phyloP scores from a whole-genome alignment of 139 green algal species.

The Raphidocelis subcapitata region DNA sequence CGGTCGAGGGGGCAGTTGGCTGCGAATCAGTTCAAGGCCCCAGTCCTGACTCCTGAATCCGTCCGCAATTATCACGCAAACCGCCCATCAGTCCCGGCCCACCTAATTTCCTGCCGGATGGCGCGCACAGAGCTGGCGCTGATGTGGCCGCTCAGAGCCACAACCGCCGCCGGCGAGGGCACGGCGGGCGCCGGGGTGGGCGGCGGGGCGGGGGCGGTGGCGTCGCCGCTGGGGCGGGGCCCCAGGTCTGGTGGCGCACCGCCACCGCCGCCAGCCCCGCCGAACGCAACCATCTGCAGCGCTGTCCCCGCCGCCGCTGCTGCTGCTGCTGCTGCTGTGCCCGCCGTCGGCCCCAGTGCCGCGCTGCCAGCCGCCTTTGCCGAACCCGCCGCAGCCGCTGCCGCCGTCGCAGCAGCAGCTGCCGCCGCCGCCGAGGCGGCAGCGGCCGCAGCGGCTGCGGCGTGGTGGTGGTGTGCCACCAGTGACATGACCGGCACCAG shows the following conservation, averaged over 20 bases:
- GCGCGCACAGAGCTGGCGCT: constrained; percentile 7
- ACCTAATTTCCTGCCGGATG: constrained; percentile 35
- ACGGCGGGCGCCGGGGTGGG: too few species aligned
- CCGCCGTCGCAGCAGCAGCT: not conserved
- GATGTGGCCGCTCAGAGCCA: constrained; percentile 26
- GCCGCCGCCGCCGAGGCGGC: not conserved
- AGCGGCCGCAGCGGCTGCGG: not conserved
- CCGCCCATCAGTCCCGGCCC: too few species aligned
- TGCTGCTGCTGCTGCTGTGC: constrained; percentile 1
- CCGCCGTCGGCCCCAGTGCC: too few species aligned
- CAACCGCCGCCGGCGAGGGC: not conserved
- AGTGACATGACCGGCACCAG: constrained; percentile 53
- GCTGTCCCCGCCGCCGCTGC: not conserved
- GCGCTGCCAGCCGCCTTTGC: not conserved
- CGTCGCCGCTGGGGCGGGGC: too few species aligned
- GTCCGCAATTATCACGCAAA: too few species aligned
- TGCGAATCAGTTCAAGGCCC: too few species aligned
- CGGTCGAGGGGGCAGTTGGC: too few species aligned
- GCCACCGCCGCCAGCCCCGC: too few species aligned
- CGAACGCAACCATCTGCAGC: too few species aligned
- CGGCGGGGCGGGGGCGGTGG: too few species aligned
- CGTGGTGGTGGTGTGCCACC: constrained; percentile 26
- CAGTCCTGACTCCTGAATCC: too few species aligned
- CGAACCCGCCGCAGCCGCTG: not conserved
- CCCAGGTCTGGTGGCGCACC: too few species aligned